Conservation (phyloP, 2,329 filamentous ascomycete species). For the Diaporthe caulivora region DNA sequence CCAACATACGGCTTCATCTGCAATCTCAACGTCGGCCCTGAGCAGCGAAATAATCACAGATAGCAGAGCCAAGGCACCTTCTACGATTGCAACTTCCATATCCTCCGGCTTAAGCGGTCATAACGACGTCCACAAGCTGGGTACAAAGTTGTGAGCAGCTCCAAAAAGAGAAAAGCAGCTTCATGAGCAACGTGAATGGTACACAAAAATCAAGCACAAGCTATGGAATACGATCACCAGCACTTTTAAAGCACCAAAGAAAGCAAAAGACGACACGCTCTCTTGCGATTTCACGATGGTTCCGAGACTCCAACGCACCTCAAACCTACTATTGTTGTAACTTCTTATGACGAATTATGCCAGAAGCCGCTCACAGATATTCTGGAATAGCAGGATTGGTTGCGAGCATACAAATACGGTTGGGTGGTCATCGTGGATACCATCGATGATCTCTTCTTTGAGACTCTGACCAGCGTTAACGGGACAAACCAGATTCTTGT, state of each 20-base stretch:
- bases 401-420: background rate
- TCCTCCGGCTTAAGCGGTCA: background rate
- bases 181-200: background rate
- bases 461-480: background rate
- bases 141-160: background rate
- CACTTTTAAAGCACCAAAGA: background rate
- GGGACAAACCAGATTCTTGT: background rate
- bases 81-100: background rate
- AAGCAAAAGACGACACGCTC: background rate
- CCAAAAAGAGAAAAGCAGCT: background rate
- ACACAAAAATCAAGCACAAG: background rate
- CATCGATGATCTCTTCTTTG: background rate
- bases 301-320: background rate
- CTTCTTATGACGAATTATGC: background rate
- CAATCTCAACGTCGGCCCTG: background rate
- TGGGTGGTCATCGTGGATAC: background rate
- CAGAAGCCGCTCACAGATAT: background rate
- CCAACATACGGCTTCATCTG: background rate
- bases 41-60: background rate
- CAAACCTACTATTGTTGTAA: background rate
- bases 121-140: background rate
- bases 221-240: background rate
- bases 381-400: background rate
- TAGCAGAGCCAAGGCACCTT: background rate
- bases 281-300: constrained; percentile 7